These are phyloP conservation scores for Diplodia scrobiculata DNA, from an alignment of 2,329 filamentous ascomycete genomes.

Conservation along the genomic window DNA sequence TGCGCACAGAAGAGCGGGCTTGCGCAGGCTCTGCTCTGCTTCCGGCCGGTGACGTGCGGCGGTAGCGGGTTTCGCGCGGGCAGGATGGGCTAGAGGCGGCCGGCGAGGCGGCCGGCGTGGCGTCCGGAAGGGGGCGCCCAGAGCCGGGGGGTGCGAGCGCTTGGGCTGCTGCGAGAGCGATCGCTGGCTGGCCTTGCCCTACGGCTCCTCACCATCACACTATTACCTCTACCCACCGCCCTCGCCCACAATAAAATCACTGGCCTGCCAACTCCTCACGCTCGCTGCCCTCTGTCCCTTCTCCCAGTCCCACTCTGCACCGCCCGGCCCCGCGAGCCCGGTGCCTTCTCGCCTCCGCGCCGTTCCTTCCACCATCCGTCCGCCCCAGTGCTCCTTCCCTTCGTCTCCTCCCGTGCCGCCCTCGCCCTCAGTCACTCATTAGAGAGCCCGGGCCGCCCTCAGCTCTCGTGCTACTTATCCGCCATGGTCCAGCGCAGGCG, in stretches of 20 bases:
- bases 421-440: slow-evolving; percentile 26
- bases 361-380: slow-evolving; percentile 2
- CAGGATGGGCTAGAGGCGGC: slow-evolving; percentile 6
- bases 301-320: slow-evolving; percentile 5
- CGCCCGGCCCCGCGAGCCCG: slow-evolving; percentile 14
- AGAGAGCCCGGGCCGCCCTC: slow-evolving; percentile 8
- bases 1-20: slow-evolving; percentile 9
- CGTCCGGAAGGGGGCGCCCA: slow-evolving; percentile 15
- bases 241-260: slow-evolving; percentile 21
- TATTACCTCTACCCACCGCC: not conserved
- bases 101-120: slow-evolving; percentile 12
- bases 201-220: slow-evolving; percentile 12
- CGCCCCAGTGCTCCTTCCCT: slow-evolving; percentile 19
- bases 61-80: not conserved
- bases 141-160: not conserved
- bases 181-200: slow-evolving; percentile 16
- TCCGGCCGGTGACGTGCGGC: slow-evolving; percentile 13
- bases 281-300: slow-evolving; percentile 21
- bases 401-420: not conserved
- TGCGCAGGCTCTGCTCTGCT: not conserved
- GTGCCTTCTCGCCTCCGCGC: slow-evolving; percentile 18
- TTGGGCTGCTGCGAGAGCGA: slow-evolving; percentile 1
- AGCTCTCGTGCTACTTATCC: slow-evolving; percentile 12
- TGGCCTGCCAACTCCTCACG: slow-evolving; percentile 17
- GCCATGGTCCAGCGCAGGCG: slow-evolving; percentile 38